Evolutionary conservation across 257 asterid species (phyloP).

Genomic region (Solanum sparsipilum): DNA sequence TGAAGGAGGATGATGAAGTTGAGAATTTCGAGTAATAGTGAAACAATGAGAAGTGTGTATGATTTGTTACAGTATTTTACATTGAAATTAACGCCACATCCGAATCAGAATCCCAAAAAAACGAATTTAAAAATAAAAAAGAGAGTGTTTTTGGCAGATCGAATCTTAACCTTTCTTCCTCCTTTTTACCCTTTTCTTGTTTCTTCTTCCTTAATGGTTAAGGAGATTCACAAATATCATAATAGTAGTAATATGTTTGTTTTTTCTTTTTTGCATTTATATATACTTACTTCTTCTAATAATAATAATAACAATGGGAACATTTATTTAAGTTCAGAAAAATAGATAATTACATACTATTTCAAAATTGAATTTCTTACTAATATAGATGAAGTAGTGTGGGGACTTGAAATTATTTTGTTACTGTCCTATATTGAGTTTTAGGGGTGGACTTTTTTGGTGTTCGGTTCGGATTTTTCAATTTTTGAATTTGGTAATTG

Average conservation of each 20-base stretch:
- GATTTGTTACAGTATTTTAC: constrained; percentile 9
- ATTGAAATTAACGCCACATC: constrained; percentile 23
- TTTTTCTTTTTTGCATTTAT: neutral
- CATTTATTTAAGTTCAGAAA: neutral
- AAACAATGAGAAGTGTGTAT: neutral
- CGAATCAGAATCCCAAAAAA: constrained; percentile 9
- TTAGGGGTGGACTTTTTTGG: neutral
- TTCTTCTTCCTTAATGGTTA: constrained; percentile 36
- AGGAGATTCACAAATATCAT: neutral
- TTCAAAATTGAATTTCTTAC: neutral
- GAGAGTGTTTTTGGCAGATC: constrained; percentile 27
- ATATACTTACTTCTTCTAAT: neutral
- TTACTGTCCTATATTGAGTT: neutral
- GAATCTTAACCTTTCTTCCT: constrained; percentile 26
- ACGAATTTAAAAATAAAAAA: constrained; percentile 1
- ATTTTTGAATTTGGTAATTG: too few relatives aligned
- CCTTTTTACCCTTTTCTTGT: constrained; percentile 35
- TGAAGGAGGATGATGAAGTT: constrained; percentile 2
- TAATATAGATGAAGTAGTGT: neutral
- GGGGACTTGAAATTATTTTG: neutral
- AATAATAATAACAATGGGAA: neutral
- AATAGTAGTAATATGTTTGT: neutral
- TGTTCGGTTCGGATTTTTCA: too few relatives aligned
- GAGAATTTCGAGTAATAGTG: constrained; percentile 11
- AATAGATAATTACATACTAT: neutral